Evolutionary conservation across 768 basidiomycete genomes (phyloP), one percentile per base, ranked within the genome.

Genomic region (Collybia nuda): DNA sequence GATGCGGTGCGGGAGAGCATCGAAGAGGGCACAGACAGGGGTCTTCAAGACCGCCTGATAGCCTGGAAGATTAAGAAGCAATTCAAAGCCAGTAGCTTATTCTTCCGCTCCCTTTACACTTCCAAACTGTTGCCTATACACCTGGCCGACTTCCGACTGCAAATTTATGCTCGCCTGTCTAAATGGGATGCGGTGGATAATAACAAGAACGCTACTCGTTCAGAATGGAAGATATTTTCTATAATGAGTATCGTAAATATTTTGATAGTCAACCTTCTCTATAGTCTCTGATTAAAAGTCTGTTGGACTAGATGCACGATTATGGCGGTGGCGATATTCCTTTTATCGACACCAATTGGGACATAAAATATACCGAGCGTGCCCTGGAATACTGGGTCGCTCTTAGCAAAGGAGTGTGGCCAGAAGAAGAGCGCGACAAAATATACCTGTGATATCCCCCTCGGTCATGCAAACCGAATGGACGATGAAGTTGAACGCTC

Each of bases 271-370:
- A n/a, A n/a, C 29, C 21, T 14, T n/a, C 19, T 40, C 15, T 12
- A 5, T 40, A 12, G 12, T 23, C 36, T 26, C 28, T 23, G 19
- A 22, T 22, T 28, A 67, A 61, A 50, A 61, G 38, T 61, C 9
- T 67, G 23, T 54, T 66, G 21, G 56, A 65, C 2, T 63, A 63
- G 26, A 67, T 64, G 61, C 64, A 62, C 37, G 64, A 67, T 49
- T 48, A 47, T 15, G 64, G 60, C 9, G 60, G 63, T 18, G 61
- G 26, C 3, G 63, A 68, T 41, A 57, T 67, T 35, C 61, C 64
- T 4, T 29, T 66, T 14, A 38, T 64, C 28, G 1, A 60, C 18
- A 56, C 57, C 3, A 37, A 47, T 18, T 66, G 64, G 66, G 35
- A 28, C 9, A 41, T 49, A 3, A 52, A 56, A 26, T 51, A 53